These are phyloP conservation scores for Boletus fagicola DNA, from an alignment of 768 basidiomycete species.

Conservation along the genomic window DNA sequence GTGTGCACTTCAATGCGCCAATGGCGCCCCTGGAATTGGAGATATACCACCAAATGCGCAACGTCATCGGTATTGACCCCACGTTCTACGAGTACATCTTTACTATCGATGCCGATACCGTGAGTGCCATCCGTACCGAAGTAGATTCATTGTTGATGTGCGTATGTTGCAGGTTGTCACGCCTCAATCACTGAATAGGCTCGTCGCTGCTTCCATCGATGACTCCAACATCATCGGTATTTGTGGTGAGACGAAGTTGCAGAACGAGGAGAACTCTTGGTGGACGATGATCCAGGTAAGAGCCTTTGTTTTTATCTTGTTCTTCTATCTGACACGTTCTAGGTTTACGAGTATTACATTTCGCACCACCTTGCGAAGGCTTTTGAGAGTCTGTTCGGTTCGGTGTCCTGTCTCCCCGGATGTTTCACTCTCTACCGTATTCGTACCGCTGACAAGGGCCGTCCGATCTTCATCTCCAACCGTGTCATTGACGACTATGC, in stretches of 20 bases:
- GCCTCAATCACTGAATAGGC: constrained; percentile 64
- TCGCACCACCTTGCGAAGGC: constrained; percentile 67
- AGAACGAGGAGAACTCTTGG: constrained; percentile 67
- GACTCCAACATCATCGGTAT: constrained; percentile 65
- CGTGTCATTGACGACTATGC: constrained; percentile 70
- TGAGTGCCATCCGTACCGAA: constrained; percentile 24
- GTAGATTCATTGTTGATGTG: constrained; percentile 13
- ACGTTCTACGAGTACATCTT: constrained; percentile 77
- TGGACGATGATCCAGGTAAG: constrained; percentile 76
- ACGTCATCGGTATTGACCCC: constrained; percentile 70
- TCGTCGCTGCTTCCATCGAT: constrained; percentile 60
- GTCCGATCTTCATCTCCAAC: constrained; percentile 70
- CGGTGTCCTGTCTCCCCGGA: constrained; percentile 70
- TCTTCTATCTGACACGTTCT: constrained; percentile 4
- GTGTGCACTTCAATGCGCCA: constrained; percentile 65
- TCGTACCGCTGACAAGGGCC: constrained; percentile 69
- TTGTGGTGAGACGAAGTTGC: constrained; percentile 67
- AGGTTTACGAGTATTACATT: constrained; percentile 71
- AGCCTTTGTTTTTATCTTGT: not conserved
- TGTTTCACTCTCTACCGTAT: constrained; percentile 73
- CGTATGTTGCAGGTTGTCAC: constrained; percentile 48
- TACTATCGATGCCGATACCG: constrained; percentile 69
- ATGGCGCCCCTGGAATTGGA: constrained; percentile 68
- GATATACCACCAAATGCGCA: constrained; percentile 73
- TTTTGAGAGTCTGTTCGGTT: constrained; percentile 67